Evolutionary conservation across 2,329 filamentous ascomycete species (phyloP).

Genomic region (Calonectria pauciramosa): DNA sequence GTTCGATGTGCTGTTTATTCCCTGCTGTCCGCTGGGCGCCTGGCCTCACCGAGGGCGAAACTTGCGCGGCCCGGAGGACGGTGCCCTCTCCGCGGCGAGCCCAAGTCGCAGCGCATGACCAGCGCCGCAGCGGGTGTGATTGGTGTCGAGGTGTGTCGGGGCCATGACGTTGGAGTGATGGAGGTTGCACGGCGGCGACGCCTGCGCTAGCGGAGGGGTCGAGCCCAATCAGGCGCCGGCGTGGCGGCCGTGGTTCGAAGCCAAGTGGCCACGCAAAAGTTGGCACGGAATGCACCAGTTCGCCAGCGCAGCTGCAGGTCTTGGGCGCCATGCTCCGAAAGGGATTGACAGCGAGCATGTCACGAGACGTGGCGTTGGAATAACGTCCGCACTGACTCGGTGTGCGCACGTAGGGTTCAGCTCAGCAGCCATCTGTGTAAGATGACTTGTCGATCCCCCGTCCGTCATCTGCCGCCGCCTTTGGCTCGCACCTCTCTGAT

Average conservation of each 20-base stretch:
- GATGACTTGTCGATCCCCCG: constrained; percentile 9
- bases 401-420: neutral
- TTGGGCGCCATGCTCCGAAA: neutral
- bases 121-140: constrained; percentile 19
- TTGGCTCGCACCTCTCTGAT: neutral
- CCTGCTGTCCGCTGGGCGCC: neutral
- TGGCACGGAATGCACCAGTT: neutral
- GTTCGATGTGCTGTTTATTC: neutral
- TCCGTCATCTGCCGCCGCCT: neutral
- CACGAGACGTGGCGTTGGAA: neutral
- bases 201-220: constrained; percentile 12
- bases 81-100: neutral
- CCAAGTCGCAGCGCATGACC: constrained; percentile 29
- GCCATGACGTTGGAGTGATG: constrained; percentile 48
- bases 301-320: neutral
- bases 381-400: neutral
- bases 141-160: constrained; percentile 32
- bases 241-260: constrained; percentile 1
- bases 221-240: constrained; percentile 5
- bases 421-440: neutral
- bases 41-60: neutral
- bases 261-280: constrained; percentile 4
- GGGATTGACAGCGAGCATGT: neutral
- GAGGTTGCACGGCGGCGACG: neutral
- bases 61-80: neutral